phyloP scores from a whole-genome alignment of 176 grass and related monocot species.

The Bothriochloa decipiens region DNA sequence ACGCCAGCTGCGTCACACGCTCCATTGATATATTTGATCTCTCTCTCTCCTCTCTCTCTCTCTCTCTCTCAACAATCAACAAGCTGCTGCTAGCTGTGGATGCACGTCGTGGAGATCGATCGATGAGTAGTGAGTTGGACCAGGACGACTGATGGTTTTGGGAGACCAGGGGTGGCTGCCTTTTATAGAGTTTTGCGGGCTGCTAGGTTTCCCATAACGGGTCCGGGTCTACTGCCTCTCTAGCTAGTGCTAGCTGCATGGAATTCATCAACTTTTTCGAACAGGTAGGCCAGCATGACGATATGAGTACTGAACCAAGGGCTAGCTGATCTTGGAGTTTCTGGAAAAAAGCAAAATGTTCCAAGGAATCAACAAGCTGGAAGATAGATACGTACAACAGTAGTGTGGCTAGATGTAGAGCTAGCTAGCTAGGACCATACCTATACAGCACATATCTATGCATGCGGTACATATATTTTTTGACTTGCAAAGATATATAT shows the following conservation, averaged over 20 bases:
- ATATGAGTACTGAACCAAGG: background rate
- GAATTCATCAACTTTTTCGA: background rate
- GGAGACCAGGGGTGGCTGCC: constrained; percentile 7
- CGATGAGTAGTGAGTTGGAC: too few species aligned
- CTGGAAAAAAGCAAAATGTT: background rate
- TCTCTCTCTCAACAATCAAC: background rate
- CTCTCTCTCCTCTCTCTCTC: background rate
- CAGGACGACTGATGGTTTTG: too few species aligned
- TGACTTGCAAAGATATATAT: too few species aligned
- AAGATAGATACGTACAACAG: background rate
- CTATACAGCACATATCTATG: too few species aligned
- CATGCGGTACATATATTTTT: too few species aligned
- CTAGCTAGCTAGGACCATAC: background rate
- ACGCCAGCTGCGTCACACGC: constrained; percentile 54
- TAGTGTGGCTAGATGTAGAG: background rate
- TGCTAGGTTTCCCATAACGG: constrained; percentile 19
- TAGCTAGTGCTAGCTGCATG: background rate
- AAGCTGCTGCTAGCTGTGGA: too few species aligned
- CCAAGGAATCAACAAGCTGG: constrained; percentile 33
- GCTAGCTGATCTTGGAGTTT: background rate
- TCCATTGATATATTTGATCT: constrained; percentile 38
- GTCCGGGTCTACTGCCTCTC: background rate
- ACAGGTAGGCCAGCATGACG: background rate
- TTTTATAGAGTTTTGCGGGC: constrained; percentile 39
- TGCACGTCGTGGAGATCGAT: too few species aligned